Conservation (phyloP, 768 basidiomycete species). For the Suillus ampliporus region DNA sequence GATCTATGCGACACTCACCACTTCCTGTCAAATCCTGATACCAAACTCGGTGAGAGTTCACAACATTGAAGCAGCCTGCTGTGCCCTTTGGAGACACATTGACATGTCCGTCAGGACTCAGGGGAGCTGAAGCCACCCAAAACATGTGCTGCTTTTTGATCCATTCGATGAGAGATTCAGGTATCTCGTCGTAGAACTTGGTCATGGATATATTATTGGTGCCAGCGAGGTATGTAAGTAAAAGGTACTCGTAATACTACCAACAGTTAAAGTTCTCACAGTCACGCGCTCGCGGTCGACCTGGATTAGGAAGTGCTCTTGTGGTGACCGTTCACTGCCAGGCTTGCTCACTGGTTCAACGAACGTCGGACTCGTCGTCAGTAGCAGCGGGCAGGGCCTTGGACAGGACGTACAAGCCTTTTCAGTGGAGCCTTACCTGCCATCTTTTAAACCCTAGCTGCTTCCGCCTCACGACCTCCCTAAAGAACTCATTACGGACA, state of each 20-base stretch:
- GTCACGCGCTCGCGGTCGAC: neutral
- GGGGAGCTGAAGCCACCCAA: constrained; percentile 74
- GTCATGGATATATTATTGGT: constrained; percentile 48
- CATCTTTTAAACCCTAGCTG: neutral
- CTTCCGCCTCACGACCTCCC: neutral
- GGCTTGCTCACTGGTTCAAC: neutral
- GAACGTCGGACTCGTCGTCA: neutral
- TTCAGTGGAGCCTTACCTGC: neutral
- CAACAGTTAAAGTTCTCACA: neutral
- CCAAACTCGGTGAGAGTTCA: constrained; percentile 62
- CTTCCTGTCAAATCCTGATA: constrained; percentile 77
- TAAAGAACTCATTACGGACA: neutral
- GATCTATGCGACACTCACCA: constrained; percentile 42
- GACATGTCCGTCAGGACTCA: constrained; percentile 59
- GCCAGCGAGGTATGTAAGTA: neutral
- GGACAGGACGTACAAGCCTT: neutral
- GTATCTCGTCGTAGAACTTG: constrained; percentile 62
- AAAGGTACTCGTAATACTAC: no score
- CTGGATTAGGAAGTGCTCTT: no score
- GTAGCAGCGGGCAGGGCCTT: neutral
- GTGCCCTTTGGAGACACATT: constrained; percentile 75
- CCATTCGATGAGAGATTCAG: constrained; percentile 58
- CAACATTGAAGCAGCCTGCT: constrained; percentile 64
- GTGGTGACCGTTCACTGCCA: no score
- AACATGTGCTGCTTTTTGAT: constrained; percentile 68